Evolutionary conservation across 768 basidiomycete species (phyloP), one percentile per base, ranked within the genome.

Genomic region (Phlegmacium glaucopus): DNA sequence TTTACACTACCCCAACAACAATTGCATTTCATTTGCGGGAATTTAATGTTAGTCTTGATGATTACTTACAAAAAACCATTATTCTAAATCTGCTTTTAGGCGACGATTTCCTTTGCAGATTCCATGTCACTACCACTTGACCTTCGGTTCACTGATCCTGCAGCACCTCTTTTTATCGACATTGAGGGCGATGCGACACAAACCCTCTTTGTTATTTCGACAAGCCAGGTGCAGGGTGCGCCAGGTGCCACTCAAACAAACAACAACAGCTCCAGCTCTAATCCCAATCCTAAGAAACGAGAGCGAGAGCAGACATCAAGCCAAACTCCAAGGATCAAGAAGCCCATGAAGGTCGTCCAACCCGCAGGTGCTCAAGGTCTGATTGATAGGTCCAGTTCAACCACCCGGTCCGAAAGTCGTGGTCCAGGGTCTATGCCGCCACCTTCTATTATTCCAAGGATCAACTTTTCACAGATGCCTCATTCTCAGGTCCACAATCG

Each of bases 1-100:
- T 91, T 9, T 74, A 72, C 55, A 67, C 74, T 9, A 67, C 78
- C 13, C 86, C 90, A 1, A 77, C 78, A 27, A 82, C 79, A 4
- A 77, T 93, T 43, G 82, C 81, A 1, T 90, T 92, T 55, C 90
- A 91, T 65, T 66, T 93, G 25, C 80, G 85, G 30, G 90, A 93
- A 67, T 90, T 93, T 66, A 89, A 83, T 49, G 90, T 90, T 52
- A 49, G 74, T 61, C 16, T 10, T 47, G 28, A 13, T 22, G 12
- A 16, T 36, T n/a, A 5, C 4, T 29, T 40, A 3, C 27, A n/a
- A 25, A 13, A 26, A 36, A 35, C 25, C n/a, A 27, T 38, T n/a
- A 18, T 15, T 40, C 44, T 22, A n/a, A 40, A n/a, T 22, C 22
- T 22, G 22, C 22, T 22, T n/a, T 22, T 52, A 92, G 90, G 90